Evolutionary conservation across 352 stramenopile species (phyloP).

Genomic region (Globisporangium acanthophoron): DNA sequence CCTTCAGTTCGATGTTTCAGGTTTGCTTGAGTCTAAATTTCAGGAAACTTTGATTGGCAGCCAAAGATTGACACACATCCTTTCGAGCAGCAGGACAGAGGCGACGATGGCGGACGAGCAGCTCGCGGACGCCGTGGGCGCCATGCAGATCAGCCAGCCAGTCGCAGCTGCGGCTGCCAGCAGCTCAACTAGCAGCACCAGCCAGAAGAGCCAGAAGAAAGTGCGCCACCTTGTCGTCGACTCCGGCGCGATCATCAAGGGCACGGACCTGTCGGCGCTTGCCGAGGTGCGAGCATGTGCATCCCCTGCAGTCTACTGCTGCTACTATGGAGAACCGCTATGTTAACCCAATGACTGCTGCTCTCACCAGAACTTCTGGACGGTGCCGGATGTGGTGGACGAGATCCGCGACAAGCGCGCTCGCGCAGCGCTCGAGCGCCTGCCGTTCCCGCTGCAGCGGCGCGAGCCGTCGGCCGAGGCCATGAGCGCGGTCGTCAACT

Average conservation of each 20-base stretch:
- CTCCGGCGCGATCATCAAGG: conserved; percentile 86
- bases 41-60: not conserved
- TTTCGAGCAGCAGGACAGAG: not conserved
- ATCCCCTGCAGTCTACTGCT: not conserved
- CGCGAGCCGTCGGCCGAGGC: conserved; percentile 77
- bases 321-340: too few species aligned
- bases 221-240: conserved; percentile 78
- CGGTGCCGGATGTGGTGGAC: conserved; percentile 73
- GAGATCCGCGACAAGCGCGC: conserved; percentile 84
- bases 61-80: not conserved
- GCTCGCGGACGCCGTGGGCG: conserved; percentile 8
- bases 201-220: conserved; percentile 45
- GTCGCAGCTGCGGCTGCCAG: not conserved
- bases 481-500: conserved; percentile 75
- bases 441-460: conserved; percentile 74
- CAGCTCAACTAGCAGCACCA: not conserved
- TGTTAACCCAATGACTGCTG: not conserved
- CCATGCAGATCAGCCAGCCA: not conserved
- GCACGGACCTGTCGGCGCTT: conserved; percentile 64
- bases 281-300: conserved; percentile 40
- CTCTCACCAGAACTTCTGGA: conserved; percentile 69
- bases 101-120: conserved; percentile 8
- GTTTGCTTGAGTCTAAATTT: not conserved
- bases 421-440: conserved; percentile 53
- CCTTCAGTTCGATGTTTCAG: not conserved